These are phyloP conservation scores for Halophytophthora batemanensis DNA, from an alignment of 352 stramenopile species.

Conservation along the genomic window DNA sequence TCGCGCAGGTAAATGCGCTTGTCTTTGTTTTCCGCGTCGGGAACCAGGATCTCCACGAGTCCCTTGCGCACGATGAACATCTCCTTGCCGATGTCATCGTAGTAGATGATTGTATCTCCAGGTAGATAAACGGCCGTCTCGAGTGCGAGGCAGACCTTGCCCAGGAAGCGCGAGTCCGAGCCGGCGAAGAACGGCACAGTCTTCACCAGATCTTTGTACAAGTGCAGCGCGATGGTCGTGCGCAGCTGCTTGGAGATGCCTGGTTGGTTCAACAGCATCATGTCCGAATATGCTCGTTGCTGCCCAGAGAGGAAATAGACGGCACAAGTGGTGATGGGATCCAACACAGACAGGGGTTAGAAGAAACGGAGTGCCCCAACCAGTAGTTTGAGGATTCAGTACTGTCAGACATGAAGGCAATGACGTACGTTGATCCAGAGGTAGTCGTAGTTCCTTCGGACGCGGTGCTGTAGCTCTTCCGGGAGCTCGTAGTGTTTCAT, in stretches of 20 bases:
- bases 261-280: conserved; percentile 78
- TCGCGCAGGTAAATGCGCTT: conserved; percentile 74
- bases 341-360: too few relatives aligned
- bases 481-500: conserved; percentile 83
- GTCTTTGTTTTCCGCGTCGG: conserved; percentile 39
- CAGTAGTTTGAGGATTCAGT: too few relatives aligned
- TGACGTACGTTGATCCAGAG: conserved; percentile 79
- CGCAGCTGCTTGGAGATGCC: conserved; percentile 76
- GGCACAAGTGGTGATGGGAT: too few relatives aligned
- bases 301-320: conserved; percentile 13
- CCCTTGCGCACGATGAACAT: conserved; percentile 89
- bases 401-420: too few relatives aligned
- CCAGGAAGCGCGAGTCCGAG: conserved; percentile 66
- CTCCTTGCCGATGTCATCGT: conserved; percentile 77
- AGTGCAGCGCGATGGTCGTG: conserved; percentile 71
- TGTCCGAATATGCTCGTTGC: conserved; percentile 84
- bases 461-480: conserved; percentile 64
- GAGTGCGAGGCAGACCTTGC: conserved; percentile 74
- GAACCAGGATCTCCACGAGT: conserved; percentile 72
- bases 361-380: too few relatives aligned
- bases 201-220: conserved; percentile 81
- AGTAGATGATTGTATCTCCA: conserved; percentile 79
- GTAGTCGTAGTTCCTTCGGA: conserved; percentile 82
- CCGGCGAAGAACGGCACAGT: conserved; percentile 80
- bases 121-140: conserved; percentile 78